These are phyloP conservation scores for Solanum aculeatissimum DNA, from an alignment of 305 asterid genomes.

Conservation along the genomic window DNA sequence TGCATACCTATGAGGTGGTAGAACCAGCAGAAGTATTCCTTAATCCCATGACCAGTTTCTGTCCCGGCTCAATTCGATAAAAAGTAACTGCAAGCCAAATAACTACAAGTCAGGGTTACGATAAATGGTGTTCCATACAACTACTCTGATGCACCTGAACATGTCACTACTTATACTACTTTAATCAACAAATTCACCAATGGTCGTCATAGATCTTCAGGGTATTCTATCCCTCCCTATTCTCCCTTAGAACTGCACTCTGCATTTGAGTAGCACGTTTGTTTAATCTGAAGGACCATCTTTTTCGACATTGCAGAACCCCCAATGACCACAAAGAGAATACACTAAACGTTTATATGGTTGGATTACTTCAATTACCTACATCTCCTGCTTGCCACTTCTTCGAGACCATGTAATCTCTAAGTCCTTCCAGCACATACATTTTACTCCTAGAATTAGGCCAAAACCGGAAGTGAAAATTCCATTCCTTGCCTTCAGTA, in stretches of 20 bases:
- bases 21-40: conserved; percentile 23
- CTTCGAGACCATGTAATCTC: conserved; percentile 46
- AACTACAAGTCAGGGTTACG: neutral
- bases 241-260: neutral
- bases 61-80: conserved; percentile 53
- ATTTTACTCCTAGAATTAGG: conserved; percentile 40
- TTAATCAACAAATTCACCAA: neutral
- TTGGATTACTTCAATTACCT: conserved; percentile 19
- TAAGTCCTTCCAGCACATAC: conserved; percentile 59
- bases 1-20: conserved; percentile 1
- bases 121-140: neutral
- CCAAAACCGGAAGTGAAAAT: conserved; percentile 48
- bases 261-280: neutral
- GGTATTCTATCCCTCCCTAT: neutral
- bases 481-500: conserved; percentile 58
- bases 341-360: neutral
- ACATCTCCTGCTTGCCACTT: conserved; percentile 65
- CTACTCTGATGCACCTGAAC: neutral
- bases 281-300: neutral
- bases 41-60: conserved; percentile 51
- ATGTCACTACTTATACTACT: neutral
- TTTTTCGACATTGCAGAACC: neutral
- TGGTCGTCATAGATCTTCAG: neutral
- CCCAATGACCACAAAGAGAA: neutral
- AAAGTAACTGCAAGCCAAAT: conserved; percentile 40